Evolutionary conservation across 495 filamentous ascomycete genomes (phyloP).

Genomic region (Clavariopsis aquatica): DNA sequence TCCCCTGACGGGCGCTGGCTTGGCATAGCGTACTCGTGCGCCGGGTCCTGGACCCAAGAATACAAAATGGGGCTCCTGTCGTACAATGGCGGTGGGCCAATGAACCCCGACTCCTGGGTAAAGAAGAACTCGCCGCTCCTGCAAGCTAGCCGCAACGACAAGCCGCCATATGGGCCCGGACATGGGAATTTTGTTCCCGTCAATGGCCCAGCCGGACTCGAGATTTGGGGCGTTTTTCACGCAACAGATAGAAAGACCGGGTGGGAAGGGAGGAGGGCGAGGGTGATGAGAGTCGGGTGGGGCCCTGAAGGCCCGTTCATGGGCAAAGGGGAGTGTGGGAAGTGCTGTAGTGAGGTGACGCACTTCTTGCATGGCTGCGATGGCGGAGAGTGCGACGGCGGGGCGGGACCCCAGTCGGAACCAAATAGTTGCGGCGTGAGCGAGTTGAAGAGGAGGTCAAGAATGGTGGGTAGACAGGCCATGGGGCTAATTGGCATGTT

Average conservation of each 20-base stretch:
- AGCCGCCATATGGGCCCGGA: constrained; percentile 42
- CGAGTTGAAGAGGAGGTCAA: constrained; percentile 10
- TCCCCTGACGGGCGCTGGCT: constrained; percentile 37
- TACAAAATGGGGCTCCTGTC: constrained; percentile 43
- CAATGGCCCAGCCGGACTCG: constrained; percentile 22
- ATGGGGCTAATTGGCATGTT: constrained; percentile 15
- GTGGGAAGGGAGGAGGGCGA: constrained; percentile 41
- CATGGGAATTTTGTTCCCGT: constrained; percentile 42
- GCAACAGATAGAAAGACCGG: constrained; percentile 42
- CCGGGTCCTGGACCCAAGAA: constrained; percentile 42
- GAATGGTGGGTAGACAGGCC: constrained; percentile 13
- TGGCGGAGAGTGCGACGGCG: constrained; percentile 6
- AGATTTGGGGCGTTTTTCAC: constrained; percentile 42
- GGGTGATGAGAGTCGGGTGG: constrained; percentile 41
- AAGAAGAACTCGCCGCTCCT: constrained; percentile 40
- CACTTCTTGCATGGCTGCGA: constrained; percentile 17
- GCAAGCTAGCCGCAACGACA: constrained; percentile 23
- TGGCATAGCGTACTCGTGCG: constrained; percentile 42
- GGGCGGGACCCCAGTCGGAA: not conserved
- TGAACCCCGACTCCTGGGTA: constrained; percentile 36
- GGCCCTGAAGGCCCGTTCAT: constrained; percentile 18
- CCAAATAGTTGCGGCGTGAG: too few relatives aligned
- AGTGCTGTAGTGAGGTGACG: constrained; percentile 12
- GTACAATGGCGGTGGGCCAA: constrained; percentile 39
- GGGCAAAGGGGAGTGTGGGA: constrained; percentile 28